Base-by-base conservation (phyloP, 1,284 basidiomycete species). In the Irpex rosettiformis region DNA sequence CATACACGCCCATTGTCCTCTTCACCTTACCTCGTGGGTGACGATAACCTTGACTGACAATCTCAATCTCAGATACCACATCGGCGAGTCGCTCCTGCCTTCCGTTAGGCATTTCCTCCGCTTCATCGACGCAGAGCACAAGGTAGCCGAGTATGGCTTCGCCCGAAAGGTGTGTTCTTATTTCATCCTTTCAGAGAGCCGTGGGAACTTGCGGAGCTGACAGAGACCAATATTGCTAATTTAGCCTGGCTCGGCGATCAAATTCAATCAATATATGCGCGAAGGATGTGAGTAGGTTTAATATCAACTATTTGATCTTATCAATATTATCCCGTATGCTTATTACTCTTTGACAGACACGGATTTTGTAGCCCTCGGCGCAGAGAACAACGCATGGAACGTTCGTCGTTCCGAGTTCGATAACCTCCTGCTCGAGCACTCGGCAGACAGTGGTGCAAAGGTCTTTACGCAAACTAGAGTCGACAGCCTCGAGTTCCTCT, bases 391-490 rank as follows among this genome's bases (percentile, higher is more conserved):
- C 49, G 65, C 75, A 1, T 77, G 75, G 75, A 77, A 77, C 64
- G 75, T 77, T 62, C 70, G 73, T 37, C 75, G 76, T 33, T 70
- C 76, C 33, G 73, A 77, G 59, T 77, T 75, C 48, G 77, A 78
- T 65, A 64, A 74, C 13, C 62, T 78, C 7, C 71, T 78, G 18
- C 67, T 77, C 40, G 63, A 72, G 13, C 76, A 78, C 58, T 74
- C 76, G 2, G 65, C 66, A 4, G 55, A 61, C 7, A 67, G 58
- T 52, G 77, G 77, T 25, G 72, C 64, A 2, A 62, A 64, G 3
- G 73, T 76, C 22, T 77, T 75, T 62, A 72, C 77, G 47, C 68
- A 71, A 30, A 72, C 70, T 5, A 70, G 70, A 33, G 75, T 76
- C 47, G 69, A 62, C 10, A 66, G 70, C 5, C 60, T 77, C 55